Percentiles rank a stretch among this genome's conserved stretches.
phyloP scores from a whole-genome alignment of 192 early-diverging fungal species.

The Phycomyces nitens region DNA sequence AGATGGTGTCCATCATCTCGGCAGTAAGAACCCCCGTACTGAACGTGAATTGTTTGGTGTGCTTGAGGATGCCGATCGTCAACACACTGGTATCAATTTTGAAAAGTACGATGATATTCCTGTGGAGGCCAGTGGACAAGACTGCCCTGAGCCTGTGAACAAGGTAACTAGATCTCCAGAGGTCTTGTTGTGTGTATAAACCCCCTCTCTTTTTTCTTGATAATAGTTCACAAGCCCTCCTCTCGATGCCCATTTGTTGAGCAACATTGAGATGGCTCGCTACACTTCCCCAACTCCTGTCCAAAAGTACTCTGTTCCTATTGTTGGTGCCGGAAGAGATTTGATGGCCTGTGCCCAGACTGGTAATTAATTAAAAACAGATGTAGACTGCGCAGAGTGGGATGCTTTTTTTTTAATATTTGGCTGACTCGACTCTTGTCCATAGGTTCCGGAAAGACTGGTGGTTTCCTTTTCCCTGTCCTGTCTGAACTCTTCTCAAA shows the following conservation, averaged over 20 bases:
- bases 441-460: constrained; percentile 84
- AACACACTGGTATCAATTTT: constrained; percentile 96
- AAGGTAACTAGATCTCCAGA: too few species aligned
- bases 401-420: neutral
- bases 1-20: constrained; percentile 78
- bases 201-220: too few species aligned
- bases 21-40: constrained; percentile 69
- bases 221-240: constrained; percentile 55
- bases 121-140: constrained; percentile 79
- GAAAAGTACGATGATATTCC: constrained; percentile 99
- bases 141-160: constrained; percentile 62
- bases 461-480: constrained; percentile 96
- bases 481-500: constrained; percentile 85
- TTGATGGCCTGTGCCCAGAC: constrained; percentile 99
- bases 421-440: neutral
- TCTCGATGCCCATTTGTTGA: constrained; percentile 82
- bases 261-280: constrained; percentile 84
- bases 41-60: constrained; percentile 78
- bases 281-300: constrained; percentile 93
- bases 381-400: neutral
- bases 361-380: constrained; percentile 27
- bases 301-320: constrained; percentile 88
- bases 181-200: too few species aligned
- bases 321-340: constrained; percentile 79
- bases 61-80: constrained; percentile 70